Base-by-base conservation (phyloP, 1,139 yeast genomes). In the Suhomyces bokatorum region DNA sequence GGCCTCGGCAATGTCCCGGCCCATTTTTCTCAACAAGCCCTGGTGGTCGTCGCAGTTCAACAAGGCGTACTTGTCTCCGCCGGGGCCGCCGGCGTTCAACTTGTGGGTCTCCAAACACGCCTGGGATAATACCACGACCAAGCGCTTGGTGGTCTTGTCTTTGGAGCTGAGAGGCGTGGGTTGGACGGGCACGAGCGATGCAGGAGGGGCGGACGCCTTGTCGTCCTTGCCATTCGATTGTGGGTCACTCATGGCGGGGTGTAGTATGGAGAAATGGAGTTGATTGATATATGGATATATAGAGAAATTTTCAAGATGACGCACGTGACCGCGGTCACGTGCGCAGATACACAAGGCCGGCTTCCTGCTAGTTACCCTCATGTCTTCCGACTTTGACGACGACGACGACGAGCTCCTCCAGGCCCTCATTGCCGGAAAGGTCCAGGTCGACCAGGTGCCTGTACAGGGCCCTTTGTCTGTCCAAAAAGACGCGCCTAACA, bases 1-100 rank as follows among this genome's bases (percentile, higher is more conserved):
- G 6, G 97, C 98, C 64, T 93, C 99, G 37, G 97, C 91, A 55
- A 93, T 93, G 64, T 93, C 98, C 62, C 97, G 80, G 39, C 96
- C 96, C 95, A 91, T 89, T 64, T 90, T 91, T 66, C 95, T 86
- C 58, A 93, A 74, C 46, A 93, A 75, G 13, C 98, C 98, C 70
- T 93, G 99, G 65, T 93, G 99, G 66, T 93, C 99, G 66, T 93
- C 99, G 74, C 99, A 93, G 71, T 93, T 93, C 58, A 93, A 76
- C 51, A 93, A 72, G 0, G 96, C 97, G 61, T 86, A 93, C 64
- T 93, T 87, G 63, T 91, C 98, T 43, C 95, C 96, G 42, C 91
- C 90, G 24, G 87, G 79, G 8, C 85, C 81, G 16, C 82, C 80
- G 3, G 86, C 74, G 47, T 83, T 81, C 65, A 91, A 82, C 65